Evolutionary conservation across 139 green algal genomes (phyloP).

Genomic region (Mychonastes homosphaera): DNA sequence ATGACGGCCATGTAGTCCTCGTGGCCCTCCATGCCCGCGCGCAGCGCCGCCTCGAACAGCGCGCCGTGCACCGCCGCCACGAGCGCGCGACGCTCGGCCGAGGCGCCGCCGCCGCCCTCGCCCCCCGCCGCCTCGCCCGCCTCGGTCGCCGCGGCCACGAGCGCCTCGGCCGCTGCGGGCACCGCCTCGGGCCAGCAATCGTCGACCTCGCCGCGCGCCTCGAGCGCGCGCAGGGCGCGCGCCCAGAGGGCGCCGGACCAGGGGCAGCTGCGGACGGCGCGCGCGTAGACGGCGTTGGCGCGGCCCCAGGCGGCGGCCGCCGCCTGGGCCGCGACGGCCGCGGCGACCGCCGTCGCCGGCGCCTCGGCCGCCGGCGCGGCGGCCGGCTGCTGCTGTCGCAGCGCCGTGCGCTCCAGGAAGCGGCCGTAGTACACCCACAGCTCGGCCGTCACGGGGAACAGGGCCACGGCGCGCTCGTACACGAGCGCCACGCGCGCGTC

Average conservation of each 20-base stretch:
- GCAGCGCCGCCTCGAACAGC: constrained; percentile 29
- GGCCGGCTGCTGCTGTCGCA: too few species aligned
- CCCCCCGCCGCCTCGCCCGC: background rate
- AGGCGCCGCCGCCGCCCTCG: background rate
- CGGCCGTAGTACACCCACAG: constrained; percentile 67
- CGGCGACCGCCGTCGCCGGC: too few species aligned
- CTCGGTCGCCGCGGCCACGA: too few species aligned
- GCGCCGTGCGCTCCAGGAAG: constrained; percentile 55
- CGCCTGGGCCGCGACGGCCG: too few species aligned
- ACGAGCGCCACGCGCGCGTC: constrained; percentile 43
- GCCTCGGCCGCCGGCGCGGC: too few species aligned
- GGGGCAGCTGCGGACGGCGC: constrained; percentile 71
- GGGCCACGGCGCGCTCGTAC: constrained; percentile 69
- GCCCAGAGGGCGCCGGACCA: constrained; percentile 70
- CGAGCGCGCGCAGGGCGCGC: constrained; percentile 30
- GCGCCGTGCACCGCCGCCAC: constrained; percentile 19
- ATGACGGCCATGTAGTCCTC: constrained; percentile 60
- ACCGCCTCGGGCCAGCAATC: too few species aligned
- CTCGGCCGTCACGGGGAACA: constrained; percentile 64
- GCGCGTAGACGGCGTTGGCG: constrained; percentile 51
- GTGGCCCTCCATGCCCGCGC: constrained; percentile 31
- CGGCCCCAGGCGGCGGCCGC: too few species aligned
- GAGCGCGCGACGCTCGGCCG: too few species aligned
- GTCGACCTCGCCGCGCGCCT: constrained; percentile 16
- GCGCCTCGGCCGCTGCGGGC: too few species aligned